Conservation (phyloP, 2,329 filamentous ascomycete species). For the Hawksworthiomyces lignivorus region DNA sequence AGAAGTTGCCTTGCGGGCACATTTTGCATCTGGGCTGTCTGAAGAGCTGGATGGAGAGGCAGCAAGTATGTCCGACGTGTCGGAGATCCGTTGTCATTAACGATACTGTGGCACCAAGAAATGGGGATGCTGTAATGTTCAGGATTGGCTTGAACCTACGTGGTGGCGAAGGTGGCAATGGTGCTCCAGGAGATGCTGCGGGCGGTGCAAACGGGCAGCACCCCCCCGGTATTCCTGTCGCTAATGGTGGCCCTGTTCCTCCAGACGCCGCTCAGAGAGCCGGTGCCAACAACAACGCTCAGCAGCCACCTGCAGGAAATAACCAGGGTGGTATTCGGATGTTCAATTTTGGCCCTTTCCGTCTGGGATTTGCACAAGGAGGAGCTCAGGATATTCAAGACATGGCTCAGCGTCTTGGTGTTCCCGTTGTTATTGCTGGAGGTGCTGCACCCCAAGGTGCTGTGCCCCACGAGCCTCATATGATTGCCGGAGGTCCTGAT, state of each 20-base stretch:
- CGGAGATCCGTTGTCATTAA: conserved; percentile 70
- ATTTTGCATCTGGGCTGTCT: conserved; percentile 91
- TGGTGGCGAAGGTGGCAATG: conserved; percentile 13
- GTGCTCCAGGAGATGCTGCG: conserved; percentile 18
- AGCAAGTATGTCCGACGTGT: conserved; percentile 95
- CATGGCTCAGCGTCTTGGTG: conserved; percentile 55
- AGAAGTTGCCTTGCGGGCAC: conserved; percentile 94
- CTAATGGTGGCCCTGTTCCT: neutral
- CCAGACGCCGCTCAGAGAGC: conserved; percentile 19
- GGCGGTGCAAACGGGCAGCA: neutral
- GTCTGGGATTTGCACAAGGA: conserved; percentile 69
- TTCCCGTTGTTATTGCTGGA: conserved; percentile 26
- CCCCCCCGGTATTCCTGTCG: neutral
- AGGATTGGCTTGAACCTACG: conserved; percentile 23
- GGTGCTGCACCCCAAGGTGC: conserved; percentile 7
- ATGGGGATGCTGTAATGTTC: conserved; percentile 27
- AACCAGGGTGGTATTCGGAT: conserved; percentile 22
- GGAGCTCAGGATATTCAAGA: conserved; percentile 56
- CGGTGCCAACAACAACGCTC: conserved; percentile 22
- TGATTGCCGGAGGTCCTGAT: neutral
- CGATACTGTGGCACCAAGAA: conserved; percentile 22
- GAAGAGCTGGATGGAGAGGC: conserved; percentile 92
- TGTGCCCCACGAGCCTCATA: neutral
- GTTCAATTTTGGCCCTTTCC: conserved; percentile 58
- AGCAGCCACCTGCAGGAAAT: conserved; percentile 18